These are phyloP conservation scores for Daldinia concentrica DNA, from an alignment of 495 filamentous ascomycete genomes.

Conservation along the genomic window DNA sequence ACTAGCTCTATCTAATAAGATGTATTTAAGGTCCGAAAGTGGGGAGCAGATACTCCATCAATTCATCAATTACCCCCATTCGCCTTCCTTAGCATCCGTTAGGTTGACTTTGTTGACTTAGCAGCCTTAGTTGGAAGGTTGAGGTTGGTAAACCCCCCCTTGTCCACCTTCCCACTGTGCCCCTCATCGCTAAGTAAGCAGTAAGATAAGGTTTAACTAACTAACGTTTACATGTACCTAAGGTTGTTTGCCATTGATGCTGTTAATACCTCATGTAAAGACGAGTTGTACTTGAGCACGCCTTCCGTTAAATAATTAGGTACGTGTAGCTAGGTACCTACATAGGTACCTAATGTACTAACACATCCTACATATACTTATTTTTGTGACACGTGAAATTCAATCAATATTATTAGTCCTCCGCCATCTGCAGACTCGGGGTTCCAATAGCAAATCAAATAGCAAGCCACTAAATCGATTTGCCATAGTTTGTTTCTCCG, in stretches of 20 bases:
- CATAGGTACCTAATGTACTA: not conserved
- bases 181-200: conserved; percentile 8
- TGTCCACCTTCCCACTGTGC: not conserved
- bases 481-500: conserved; percentile 42
- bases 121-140: not conserved
- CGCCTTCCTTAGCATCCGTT: conserved; percentile 5
- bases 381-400: no score
- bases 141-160: not conserved
- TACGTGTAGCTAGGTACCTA: no score
- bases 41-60: conserved; percentile 38
- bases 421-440: conserved; percentile 23
- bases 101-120: no score
- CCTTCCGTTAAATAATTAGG: not conserved
- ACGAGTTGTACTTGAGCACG: not conserved
- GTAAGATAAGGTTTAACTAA: conserved; percentile 10
- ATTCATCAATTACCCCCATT: not conserved
- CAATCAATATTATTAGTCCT: not conserved
- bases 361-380: no score
- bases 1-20: conserved; percentile 1
- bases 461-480: conserved; percentile 15
- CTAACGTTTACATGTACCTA: not conserved
- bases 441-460: conserved; percentile 21
- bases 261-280: conserved; percentile 13
- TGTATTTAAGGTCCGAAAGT: conserved; percentile 46
- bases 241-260: no score